Evolutionary conservation across 495 filamentous ascomycete species (phyloP).

Genomic region (Aspergillus baeticus): DNA sequence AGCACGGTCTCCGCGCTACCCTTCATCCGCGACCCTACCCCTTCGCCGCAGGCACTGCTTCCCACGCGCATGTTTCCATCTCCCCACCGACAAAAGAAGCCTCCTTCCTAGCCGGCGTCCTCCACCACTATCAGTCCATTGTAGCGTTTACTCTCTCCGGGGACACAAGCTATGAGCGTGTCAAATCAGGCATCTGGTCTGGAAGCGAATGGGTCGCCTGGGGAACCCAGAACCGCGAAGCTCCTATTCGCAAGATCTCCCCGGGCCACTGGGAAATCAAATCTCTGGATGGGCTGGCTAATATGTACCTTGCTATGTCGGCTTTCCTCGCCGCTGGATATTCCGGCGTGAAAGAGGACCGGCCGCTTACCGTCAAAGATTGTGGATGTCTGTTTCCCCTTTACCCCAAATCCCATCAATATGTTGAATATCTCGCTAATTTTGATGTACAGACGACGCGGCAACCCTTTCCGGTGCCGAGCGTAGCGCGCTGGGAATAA

Average conservation of each 20-base stretch:
- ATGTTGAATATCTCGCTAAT: background rate
- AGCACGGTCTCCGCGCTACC: slow-evolving; percentile 62
- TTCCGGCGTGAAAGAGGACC: slow-evolving; percentile 51
- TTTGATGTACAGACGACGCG: slow-evolving; percentile 26
- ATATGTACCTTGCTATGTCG: slow-evolving; percentile 48
- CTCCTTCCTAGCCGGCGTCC: slow-evolving; percentile 38
- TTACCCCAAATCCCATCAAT: background rate
- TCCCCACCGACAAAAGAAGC: slow-evolving; percentile 26
- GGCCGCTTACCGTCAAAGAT: slow-evolving; percentile 51
- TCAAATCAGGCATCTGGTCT: slow-evolving; percentile 54
- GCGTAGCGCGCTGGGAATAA: slow-evolving; percentile 34
- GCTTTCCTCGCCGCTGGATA: slow-evolving; percentile 66
- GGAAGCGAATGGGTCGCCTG: slow-evolving; percentile 45
- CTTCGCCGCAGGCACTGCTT: slow-evolving; percentile 31
- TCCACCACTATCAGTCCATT: slow-evolving; percentile 32
- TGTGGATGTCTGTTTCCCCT: slow-evolving; percentile 41
- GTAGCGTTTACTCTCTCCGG: slow-evolving; percentile 37
- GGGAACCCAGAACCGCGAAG: slow-evolving; percentile 46
- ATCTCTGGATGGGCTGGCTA: slow-evolving; percentile 39
- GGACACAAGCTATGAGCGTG: slow-evolving; percentile 42
- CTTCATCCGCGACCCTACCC: slow-evolving; percentile 71
- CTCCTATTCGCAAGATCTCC: slow-evolving; percentile 40
- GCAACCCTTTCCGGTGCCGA: slow-evolving; percentile 24
- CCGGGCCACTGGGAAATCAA: slow-evolving; percentile 43
- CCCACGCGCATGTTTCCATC: slow-evolving; percentile 47